phyloP scores from a whole-genome alignment of 108 stramenopile genomes.

The Discostella pseudostelligera region DNA sequence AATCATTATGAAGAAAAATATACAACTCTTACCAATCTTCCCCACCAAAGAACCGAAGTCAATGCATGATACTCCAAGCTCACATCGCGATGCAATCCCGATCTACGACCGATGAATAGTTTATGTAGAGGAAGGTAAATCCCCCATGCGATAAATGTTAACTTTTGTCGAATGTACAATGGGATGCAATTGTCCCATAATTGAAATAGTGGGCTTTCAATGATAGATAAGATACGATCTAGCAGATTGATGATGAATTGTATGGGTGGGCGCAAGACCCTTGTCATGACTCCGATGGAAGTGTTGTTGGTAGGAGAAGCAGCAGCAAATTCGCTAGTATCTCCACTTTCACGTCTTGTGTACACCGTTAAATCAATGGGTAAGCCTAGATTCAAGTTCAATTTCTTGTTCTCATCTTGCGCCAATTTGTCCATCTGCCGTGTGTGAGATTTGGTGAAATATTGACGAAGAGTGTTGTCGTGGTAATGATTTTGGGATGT shows the following conservation, averaged over 20 bases:
- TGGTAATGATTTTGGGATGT: not conserved
- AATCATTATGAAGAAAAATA: not conserved
- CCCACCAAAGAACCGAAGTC: conserved; percentile 70
- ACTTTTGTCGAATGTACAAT: conserved; percentile 37
- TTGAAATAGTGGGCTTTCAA: conserved; percentile 49
- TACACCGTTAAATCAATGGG: conserved; percentile 42
- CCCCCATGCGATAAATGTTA: conserved; percentile 60
- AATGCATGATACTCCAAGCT: conserved; percentile 76
- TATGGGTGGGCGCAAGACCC: conserved; percentile 34
- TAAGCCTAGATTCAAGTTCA: conserved; percentile 70
- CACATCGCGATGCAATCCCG: conserved; percentile 60
- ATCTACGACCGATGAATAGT: conserved; percentile 45
- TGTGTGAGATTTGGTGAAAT: conserved; percentile 9
- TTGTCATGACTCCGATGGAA: conserved; percentile 2
- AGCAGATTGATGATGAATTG: conserved; percentile 28
- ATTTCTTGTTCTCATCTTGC: conserved; percentile 41
- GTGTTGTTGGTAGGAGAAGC: not conserved
- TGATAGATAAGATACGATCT: conserved; percentile 35
- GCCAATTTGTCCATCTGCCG: conserved; percentile 27
- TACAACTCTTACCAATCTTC: conserved; percentile 41
- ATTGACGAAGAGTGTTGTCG: conserved; percentile 4
- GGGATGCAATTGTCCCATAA: conserved; percentile 54
- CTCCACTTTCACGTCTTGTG: conserved; percentile 32
- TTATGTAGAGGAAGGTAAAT: conserved; percentile 67
- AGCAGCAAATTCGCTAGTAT: conserved; percentile 3